A percentile compares a stretch with the other conserved stretches of the same genome.
phyloP scores from a whole-genome alignment of 2,329 filamentous ascomycete genomes.

The Aspergillus ibericus region DNA sequence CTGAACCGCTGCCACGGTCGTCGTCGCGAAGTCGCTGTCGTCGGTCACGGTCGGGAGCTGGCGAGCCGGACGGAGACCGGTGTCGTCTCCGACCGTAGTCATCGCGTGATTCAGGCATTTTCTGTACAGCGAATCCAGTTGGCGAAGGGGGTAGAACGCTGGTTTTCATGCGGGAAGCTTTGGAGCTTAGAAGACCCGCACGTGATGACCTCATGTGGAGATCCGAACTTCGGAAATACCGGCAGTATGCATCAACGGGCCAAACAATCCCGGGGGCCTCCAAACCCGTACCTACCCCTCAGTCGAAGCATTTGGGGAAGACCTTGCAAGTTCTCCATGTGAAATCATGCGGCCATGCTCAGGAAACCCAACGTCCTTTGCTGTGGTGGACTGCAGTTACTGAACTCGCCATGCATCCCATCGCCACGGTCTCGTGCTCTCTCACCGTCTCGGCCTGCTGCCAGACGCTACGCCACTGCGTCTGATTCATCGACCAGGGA shows the following conservation, averaged over 20 bases:
- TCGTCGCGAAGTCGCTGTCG: slow-evolving; percentile 22
- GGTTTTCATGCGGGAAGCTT: neutral
- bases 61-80: slow-evolving; percentile 23
- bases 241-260: neutral
- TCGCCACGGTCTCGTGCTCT: slow-evolving; percentile 27
- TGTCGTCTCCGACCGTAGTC: slow-evolving; percentile 21
- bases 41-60: slow-evolving; percentile 22
- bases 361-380: slow-evolving; percentile 47
- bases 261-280: neutral
- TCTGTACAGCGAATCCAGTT: neutral
- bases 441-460: slow-evolving; percentile 19
- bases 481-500: slow-evolving; percentile 29
- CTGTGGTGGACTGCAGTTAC: slow-evolving; percentile 39
- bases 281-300: neutral
- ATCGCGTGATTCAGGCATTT: slow-evolving; percentile 30
- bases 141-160: neutral
- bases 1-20: slow-evolving; percentile 25
- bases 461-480: slow-evolving; percentile 36
- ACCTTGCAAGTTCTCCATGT: slow-evolving; percentile 12
- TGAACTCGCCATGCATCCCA: slow-evolving; percentile 26
- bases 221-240: neutral
- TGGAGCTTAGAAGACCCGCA: neutral
- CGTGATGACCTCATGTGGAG: neutral
- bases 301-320: neutral
- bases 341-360: slow-evolving; percentile 47